Evolutionary conservation across 2,329 filamentous ascomycete species (phyloP).

Genomic region (Lecanicillium sp.): DNA sequence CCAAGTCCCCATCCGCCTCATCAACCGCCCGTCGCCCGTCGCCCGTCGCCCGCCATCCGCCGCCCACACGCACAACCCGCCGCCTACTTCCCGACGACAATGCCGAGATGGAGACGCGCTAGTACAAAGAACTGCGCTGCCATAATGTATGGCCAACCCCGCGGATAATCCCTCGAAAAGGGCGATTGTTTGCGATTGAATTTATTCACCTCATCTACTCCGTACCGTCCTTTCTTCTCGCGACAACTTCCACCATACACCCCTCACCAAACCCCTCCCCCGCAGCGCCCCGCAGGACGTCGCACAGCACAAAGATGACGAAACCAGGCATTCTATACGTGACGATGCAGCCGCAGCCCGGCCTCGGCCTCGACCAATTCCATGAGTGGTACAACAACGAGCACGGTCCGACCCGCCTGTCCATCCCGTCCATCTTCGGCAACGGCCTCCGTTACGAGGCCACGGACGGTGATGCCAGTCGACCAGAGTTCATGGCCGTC

Average conservation of each 20-base stretch:
- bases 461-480: conserved; percentile 43
- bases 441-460: conserved; percentile 78
- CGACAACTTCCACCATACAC: not conserved
- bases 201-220: too few relatives aligned
- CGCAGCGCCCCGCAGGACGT: too few relatives aligned
- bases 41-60: not conserved
- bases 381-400: conserved; percentile 95
- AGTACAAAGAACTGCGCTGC: not conserved
- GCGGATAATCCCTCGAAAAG: too few relatives aligned
- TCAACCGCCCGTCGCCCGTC: too few relatives aligned
- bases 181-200: too few relatives aligned
- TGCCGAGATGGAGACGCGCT: conserved; percentile 5
- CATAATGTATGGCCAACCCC: too few relatives aligned
- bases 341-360: conserved; percentile 72
- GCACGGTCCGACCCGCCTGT: conserved; percentile 75
- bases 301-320: too few relatives aligned
- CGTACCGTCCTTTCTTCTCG: too few relatives aligned
- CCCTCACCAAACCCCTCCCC: conserved; percentile 5
- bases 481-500: conserved; percentile 68
- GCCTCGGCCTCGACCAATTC: conserved; percentile 62
- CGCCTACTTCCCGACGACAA: conserved; percentile 5
- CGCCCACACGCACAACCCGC: not conserved
- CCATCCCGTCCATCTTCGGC: conserved; percentile 63
- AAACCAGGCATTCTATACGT: conserved; percentile 72
- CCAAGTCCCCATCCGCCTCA: too few relatives aligned